A percentile compares a stretch with the other conserved stretches of the same genome.
Evolutionary conservation across 2,329 filamentous ascomycete species (phyloP).

Genomic region (Dactylonectria estremocensis): DNA sequence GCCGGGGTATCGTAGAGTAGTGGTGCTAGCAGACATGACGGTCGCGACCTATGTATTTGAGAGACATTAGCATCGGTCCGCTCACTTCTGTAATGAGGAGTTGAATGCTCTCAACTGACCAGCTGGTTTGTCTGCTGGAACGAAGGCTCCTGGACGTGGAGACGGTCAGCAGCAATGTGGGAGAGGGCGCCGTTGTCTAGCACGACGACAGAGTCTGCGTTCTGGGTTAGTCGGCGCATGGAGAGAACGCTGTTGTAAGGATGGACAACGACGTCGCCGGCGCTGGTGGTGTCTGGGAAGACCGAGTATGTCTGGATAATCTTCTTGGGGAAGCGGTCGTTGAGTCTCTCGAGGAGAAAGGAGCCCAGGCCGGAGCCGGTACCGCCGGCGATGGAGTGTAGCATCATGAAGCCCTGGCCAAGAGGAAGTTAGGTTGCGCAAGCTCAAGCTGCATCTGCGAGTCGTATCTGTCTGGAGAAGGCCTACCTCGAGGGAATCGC

Average conservation of each 20-base stretch:
- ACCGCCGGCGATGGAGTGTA: slow-evolving; percentile 97
- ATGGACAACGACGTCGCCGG: slow-evolving; percentile 93
- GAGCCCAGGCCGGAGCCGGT: slow-evolving; percentile 97
- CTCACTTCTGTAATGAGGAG: background rate
- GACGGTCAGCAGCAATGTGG: slow-evolving; percentile 91
- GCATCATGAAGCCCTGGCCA: slow-evolving; percentile 91
- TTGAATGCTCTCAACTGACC: slow-evolving; percentile 60
- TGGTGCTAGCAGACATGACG: slow-evolving; percentile 98
- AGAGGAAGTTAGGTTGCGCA: background rate
- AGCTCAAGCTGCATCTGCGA: background rate
- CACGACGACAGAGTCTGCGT: slow-evolving; percentile 97
- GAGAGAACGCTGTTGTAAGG: slow-evolving; percentile 97
- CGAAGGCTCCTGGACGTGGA: slow-evolving; percentile 95
- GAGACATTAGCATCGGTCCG: background rate
- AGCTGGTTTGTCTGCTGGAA: slow-evolving; percentile 99
- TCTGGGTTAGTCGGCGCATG: slow-evolving; percentile 92
- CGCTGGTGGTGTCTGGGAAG: slow-evolving; percentile 92
- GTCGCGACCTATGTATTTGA: slow-evolving; percentile 77
- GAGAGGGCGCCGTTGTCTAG: slow-evolving; percentile 96
- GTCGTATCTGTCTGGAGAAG: background rate
- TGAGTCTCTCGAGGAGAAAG: slow-evolving; percentile 94
- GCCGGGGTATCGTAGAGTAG: slow-evolving; percentile 94
- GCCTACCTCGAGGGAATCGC: slow-evolving; percentile 87
- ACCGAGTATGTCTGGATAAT: slow-evolving; percentile 99
- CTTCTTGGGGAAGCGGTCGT: slow-evolving; percentile 98